A percentile compares a stretch with the other conserved stretches of the same genome.
Conservation (phyloP, 495 filamentous ascomycete species). For the Thozetella sp. region DNA sequence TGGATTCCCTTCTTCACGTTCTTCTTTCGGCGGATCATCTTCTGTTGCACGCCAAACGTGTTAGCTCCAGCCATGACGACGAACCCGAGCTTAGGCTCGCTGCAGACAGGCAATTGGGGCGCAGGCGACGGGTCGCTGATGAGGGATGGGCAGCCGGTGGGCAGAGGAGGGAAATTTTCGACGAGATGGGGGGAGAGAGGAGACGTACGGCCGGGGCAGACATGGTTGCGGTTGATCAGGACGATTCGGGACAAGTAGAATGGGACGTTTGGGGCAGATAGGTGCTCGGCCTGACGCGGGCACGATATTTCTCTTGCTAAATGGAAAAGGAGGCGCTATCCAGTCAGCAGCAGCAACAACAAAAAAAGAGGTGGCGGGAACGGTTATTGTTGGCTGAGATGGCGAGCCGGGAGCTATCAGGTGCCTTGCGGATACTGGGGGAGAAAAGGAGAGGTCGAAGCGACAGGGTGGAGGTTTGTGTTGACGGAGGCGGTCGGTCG, state of each 20-base stretch:
- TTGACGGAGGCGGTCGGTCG: conserved; percentile 18
- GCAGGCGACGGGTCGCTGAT: neutral
- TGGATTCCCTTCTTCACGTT: conserved; percentile 99
- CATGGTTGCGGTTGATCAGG: conserved; percentile 25
- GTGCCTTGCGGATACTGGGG: conserved; percentile 1
- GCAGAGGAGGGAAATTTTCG: neutral
- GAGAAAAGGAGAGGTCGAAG: conserved; percentile 31
- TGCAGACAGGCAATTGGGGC: conserved; percentile 12
- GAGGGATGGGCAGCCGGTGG: neutral
- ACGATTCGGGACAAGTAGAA: conserved; percentile 19
- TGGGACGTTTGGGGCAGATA: conserved; percentile 16
- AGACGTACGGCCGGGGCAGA: conserved; percentile 38
- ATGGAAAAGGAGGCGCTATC: conserved; percentile 19
- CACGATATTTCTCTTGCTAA: conserved; percentile 14
- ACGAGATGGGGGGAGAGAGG: neutral
- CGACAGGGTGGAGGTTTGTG: conserved; percentile 10
- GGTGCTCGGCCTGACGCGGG: conserved; percentile 14
- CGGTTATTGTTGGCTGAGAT: conserved; percentile 6
- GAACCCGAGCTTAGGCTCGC: neutral
- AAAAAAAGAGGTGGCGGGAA: conserved; percentile 7
- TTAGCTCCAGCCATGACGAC: conserved; percentile 27
- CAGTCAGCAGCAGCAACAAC: conserved; percentile 23
- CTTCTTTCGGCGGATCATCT: conserved; percentile 99
- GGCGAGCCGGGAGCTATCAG: conserved; percentile 1
- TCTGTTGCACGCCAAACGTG: conserved; percentile 48